These are phyloP conservation scores for Arabis hirsuta DNA, from an alignment of 345 rosid species.

Conservation along the genomic window DNA sequence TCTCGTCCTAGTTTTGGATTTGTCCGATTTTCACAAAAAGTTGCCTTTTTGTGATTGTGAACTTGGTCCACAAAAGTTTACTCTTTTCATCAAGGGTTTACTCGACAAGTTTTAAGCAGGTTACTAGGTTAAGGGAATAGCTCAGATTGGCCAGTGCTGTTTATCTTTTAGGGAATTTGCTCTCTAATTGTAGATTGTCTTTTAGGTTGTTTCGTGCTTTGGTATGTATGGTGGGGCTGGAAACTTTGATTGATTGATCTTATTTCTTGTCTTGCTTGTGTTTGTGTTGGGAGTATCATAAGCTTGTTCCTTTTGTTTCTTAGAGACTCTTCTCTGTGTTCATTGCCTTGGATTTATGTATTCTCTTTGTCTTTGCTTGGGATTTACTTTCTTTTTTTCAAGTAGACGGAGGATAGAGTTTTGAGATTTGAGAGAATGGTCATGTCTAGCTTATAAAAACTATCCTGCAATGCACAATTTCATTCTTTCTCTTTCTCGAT, in stretches of 20 bases:
- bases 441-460: slow-evolving; percentile 6
- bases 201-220: slow-evolving; percentile 10
- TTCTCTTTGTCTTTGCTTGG: not conserved
- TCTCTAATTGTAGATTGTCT: not conserved
- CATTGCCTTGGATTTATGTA: not conserved
- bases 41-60: slow-evolving; percentile 4
- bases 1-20: not conserved
- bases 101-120: not conserved
- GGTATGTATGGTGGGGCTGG: slow-evolving; percentile 5
- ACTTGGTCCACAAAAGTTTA: not conserved
- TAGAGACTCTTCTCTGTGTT: not conserved
- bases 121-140: slow-evolving; percentile 10
- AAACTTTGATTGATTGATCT: slow-evolving; percentile 17
- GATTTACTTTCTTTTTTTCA: not conserved
- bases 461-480: slow-evolving; percentile 4
- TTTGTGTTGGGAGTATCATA: slow-evolving; percentile 21
- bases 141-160: not conserved
- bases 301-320: slow-evolving; percentile 18
- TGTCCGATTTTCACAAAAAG: not conserved
- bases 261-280: not conserved
- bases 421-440: not conserved
- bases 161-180: not conserved
- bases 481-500: not conserved
- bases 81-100: slow-evolving; percentile 13
- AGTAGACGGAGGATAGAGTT: not conserved